phyloP scores from a whole-genome alignment of 257 asterid genomes.

The Capsicum baccatum region DNA sequence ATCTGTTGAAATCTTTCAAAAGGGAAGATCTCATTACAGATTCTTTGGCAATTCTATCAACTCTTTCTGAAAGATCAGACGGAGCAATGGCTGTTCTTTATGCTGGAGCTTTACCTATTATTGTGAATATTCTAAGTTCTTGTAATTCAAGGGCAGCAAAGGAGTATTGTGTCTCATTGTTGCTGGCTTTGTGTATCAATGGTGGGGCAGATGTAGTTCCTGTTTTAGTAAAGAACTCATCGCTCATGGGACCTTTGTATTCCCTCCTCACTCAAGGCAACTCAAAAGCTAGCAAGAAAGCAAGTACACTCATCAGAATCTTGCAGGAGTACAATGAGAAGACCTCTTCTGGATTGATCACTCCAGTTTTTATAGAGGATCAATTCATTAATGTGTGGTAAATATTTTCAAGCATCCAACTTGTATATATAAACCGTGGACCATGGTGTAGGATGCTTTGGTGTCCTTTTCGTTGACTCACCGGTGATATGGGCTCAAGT shows the following conservation, averaged over 20 bases:
- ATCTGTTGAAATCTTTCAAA: conserved; percentile 44
- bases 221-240: conserved; percentile 65
- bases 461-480: neutral
- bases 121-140: conserved; percentile 46
- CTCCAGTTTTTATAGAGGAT: conserved; percentile 51
- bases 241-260: conserved; percentile 62
- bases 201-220: conserved; percentile 68
- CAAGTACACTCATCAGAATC: conserved; percentile 69
- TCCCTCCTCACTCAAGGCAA: conserved; percentile 62
- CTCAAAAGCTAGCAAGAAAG: conserved; percentile 64
- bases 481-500: conserved; percentile 54
- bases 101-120: conserved; percentile 53
- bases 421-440: conserved; percentile 31
- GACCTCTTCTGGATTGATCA: conserved; percentile 45
- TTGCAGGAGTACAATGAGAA: conserved; percentile 62
- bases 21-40: conserved; percentile 62
- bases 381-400: conserved; percentile 71
- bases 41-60: conserved; percentile 63
- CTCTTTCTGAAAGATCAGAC: conserved; percentile 59
- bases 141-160: conserved; percentile 49
- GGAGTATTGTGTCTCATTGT: conserved; percentile 64
- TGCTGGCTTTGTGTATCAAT: conserved; percentile 67
- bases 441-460: conserved; percentile 31
- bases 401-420: conserved; percentile 33
- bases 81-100: conserved; percentile 65